Conservation (phyloP, 176 grass and related monocot genomes). For the Oryza longistaminata region DNA sequence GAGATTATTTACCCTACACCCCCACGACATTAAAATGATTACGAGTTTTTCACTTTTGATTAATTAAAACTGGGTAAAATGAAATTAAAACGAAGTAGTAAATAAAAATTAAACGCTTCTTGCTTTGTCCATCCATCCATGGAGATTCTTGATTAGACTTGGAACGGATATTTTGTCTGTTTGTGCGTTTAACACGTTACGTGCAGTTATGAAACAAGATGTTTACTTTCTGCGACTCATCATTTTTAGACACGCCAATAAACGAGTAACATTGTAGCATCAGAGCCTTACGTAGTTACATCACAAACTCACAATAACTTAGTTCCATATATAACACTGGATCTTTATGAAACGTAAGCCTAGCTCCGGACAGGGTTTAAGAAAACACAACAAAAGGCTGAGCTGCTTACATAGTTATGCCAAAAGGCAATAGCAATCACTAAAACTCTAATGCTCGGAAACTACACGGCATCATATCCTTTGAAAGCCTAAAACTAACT, state of each 20-base stretch:
- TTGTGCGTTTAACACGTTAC: not conserved
- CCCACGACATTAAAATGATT: not conserved
- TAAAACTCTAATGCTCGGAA: not conserved
- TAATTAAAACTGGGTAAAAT: slow-evolving; percentile 14
- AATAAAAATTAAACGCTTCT: not conserved
- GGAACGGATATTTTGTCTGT: not conserved
- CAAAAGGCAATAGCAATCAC: not conserved
- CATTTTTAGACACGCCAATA: not conserved
- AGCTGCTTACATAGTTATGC: not conserved
- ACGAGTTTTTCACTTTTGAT: slow-evolving; percentile 2
- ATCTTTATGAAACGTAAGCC: not conserved
- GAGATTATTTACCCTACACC: slow-evolving; percentile 55
- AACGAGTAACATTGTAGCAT: not conserved
- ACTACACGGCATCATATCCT: not conserved
- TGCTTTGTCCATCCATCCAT: not conserved
- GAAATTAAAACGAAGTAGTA: not conserved
- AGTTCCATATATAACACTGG: not conserved
- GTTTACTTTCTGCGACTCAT: not conserved
- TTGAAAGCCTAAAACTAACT: not conserved
- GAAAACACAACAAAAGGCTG: not conserved
- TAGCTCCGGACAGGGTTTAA: not conserved
- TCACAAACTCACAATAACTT: not conserved
- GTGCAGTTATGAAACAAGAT: not conserved
- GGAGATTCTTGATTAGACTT: too few relatives aligned
- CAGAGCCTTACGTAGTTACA: not conserved